Evolutionary conservation across 2,329 filamentous ascomycete species (phyloP), one percentile per base, ranked within the genome.

Genomic region (Monilinia fructicola): DNA sequence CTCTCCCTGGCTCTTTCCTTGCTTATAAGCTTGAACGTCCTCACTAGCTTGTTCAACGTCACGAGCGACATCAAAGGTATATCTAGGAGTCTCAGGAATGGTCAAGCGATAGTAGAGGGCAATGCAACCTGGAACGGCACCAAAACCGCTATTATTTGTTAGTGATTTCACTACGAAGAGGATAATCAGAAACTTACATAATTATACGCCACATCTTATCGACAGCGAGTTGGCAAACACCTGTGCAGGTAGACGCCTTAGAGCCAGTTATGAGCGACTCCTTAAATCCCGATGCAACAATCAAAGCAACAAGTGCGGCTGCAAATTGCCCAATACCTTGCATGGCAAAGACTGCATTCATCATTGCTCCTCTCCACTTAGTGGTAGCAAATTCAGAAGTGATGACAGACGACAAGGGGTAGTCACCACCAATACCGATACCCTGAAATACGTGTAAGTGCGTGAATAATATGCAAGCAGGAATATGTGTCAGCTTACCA

Each of bases 151-250:
- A 28, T 16, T 10, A 18, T 26, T 23, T 28, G 35, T 65, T 65
- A 65, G 54, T 5, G 21, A 23, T 44, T 9, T 12, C 4, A 21
- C n/a, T 3, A 6, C 4, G 12, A 52, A 18, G 10, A 3, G 1
- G 11, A 7, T 12, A 7, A 38, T 5, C 10, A 12, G 21, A 31
- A 35, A 60, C 54, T 44, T 65, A 65, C 63, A 95, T 91, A 65
- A 95, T 83, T 21, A 87, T 83, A 71, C 91, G 85, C 91, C 91
- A 95, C 89, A 93, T 93, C 83, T 92, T 93, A 80, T 95, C 91
- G 7, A 93, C 90, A 9, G 89, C 88, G n/a, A 86, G 73, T 60
- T 81, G 80, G 74, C 90, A 92, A 66, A 82, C 84, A 35, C 85
- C 88, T 31, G 81, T 81, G 77, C 92, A 95, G 56, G 81, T 77